Base-by-base conservation (phyloP, 345 rosid genomes). In the Sonneratia alba region DNA sequence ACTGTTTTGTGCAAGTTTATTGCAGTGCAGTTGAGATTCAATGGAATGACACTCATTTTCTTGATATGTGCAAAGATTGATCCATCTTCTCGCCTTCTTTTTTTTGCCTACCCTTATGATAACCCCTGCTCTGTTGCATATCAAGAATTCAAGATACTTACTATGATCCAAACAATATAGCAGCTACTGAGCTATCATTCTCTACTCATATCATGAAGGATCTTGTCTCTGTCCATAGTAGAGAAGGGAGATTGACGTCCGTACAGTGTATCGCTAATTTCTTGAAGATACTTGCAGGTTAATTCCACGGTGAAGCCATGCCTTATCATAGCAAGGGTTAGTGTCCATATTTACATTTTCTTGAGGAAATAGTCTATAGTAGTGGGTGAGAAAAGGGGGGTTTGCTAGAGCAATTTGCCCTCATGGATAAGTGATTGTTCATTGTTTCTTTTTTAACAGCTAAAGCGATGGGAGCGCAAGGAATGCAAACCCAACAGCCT, bases 401-500 rank as follows among this genome's bases (percentile, higher is more conserved):
- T 21, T 7, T 38, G 32, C 7, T 43, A 42, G 70, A 13, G 24
- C 73, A 56, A n/a, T 68, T 53, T 67, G 2, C 45, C 34, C 4
- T 27, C 38, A 2, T 71, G 21, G 15, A 43, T 45, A 19, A 32
- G 14, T 65, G 64, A 27, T 62, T 62, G 62, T 36, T 32, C 61
- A 53, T 68, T 67, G 32, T 22, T 61, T 65, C 72, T 51, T 48
- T 42, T 68, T 43, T 67, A 48, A 63, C 91, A 91, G 97, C 83
- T 91, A 48, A 94, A 91, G 80, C 87, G 80, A 53, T 91, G 97
- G 99, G 97, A 94, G 79, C 82, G 92, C 21, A 91, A 87, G 80
- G 75, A 94, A 71, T 91, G 99, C 74, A 91, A 94, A 78, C 92
- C 93, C 55, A 94, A 94, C 82, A 87, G 96, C 79, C 97, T 91